Conservation (phyloP, 2,329 filamentous ascomycete species). For the Ophiostoma australiae region DNA sequence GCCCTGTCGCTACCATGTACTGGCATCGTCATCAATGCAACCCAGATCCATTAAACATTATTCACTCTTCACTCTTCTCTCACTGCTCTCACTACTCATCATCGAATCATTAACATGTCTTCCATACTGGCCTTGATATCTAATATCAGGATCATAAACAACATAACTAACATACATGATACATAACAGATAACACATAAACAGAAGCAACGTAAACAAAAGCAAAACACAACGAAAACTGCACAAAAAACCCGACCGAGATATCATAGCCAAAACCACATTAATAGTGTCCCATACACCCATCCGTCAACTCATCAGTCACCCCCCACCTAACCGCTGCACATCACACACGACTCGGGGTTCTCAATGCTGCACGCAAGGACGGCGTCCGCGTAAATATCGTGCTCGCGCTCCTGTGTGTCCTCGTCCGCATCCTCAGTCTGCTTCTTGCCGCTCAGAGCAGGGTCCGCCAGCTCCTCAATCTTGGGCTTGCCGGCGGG, state of each 20-base stretch:
- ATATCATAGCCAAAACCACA: constrained; percentile 2
- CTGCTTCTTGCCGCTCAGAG: constrained; percentile 53
- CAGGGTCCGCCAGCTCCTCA: constrained; percentile 59
- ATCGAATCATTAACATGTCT: no score
- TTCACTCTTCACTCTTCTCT: no score
- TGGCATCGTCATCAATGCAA: not conserved
- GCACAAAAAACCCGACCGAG: not conserved
- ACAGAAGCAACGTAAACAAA: constrained; percentile 11
- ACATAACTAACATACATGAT: not conserved
- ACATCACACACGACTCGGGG: constrained; percentile 92
- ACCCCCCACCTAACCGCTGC: constrained; percentile 65
- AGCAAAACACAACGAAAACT: not conserved
- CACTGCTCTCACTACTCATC: no score
- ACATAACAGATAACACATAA: not conserved
- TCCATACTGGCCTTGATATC: no score
- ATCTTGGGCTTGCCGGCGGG: constrained; percentile 56
- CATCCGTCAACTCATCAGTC: not conserved
- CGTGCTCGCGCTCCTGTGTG: constrained; percentile 71
- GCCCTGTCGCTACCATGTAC: not conserved
- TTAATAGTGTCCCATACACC: not conserved
- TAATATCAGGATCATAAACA: not conserved
- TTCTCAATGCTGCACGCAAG: constrained; percentile 96
- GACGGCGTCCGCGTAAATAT: constrained; percentile 93
- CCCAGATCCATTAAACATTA: not conserved
- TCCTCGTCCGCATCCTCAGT: constrained; percentile 69